These are phyloP conservation scores for Sporisorium iseilematis-ciliati DNA, from an alignment of 1,284 basidiomycete genomes.

Conservation along the genomic window DNA sequence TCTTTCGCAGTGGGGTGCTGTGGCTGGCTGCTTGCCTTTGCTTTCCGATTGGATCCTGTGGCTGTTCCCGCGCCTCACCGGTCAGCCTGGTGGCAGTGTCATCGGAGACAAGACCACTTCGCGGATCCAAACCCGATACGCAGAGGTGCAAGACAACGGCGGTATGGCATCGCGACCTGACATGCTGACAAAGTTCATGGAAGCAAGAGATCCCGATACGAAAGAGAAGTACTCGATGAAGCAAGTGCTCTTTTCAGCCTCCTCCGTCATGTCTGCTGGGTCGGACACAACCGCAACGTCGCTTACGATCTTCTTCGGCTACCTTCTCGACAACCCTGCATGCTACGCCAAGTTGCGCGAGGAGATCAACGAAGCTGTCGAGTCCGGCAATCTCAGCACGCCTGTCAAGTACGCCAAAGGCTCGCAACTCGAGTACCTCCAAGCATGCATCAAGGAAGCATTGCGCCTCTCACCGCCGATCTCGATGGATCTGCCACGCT, in stretches of 20 bases:
- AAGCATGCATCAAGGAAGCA: conserved; percentile 68
- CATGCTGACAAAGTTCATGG: conserved; percentile 60
- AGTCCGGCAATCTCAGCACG: conserved; percentile 44
- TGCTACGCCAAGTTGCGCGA: conserved; percentile 53
- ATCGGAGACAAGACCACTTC: conserved; percentile 51
- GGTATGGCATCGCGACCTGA: conserved; percentile 39
- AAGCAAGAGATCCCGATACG: conserved; percentile 48
- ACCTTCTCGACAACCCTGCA: conserved; percentile 56
- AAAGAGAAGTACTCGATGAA: conserved; percentile 40
- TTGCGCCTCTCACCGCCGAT: conserved; percentile 68
- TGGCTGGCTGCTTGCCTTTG: conserved; percentile 48
- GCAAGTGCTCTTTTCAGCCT: conserved; percentile 47
- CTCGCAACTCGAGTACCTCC: conserved; percentile 54
- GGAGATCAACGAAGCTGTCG: conserved; percentile 59
- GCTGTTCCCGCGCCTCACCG: conserved; percentile 42
- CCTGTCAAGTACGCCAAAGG: conserved; percentile 61
- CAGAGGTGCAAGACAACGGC: conserved; percentile 45
- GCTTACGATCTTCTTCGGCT: conserved; percentile 60
- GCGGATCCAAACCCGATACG: conserved; percentile 46
- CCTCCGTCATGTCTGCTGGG: conserved; percentile 58
- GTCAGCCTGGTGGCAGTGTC: conserved; percentile 53
- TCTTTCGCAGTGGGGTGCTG: conserved; percentile 57
- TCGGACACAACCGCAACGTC: conserved; percentile 64
- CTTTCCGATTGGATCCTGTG: conserved; percentile 40
- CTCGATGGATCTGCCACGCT: conserved; percentile 62